These are phyloP conservation scores for Ceratobasidium sp. DNA, from an alignment of 1,284 basidiomycete genomes.

Conservation along the genomic window DNA sequence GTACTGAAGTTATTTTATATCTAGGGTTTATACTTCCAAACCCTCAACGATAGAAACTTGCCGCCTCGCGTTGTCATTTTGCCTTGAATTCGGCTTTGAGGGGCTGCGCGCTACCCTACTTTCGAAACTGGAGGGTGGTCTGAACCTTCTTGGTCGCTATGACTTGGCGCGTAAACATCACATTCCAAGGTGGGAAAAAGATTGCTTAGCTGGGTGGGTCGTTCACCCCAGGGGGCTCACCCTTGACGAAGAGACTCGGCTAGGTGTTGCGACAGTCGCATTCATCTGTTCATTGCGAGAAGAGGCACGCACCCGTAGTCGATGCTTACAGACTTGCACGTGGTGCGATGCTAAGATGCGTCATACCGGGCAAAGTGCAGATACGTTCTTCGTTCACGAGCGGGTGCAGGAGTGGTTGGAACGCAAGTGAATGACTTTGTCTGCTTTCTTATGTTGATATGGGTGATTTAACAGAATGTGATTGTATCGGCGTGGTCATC, in stretches of 20 bases:
- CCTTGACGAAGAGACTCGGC: neutral
- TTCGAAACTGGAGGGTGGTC: neutral
- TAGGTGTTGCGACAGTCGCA: neutral
- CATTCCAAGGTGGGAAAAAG: neutral
- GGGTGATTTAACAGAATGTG: too few relatives aligned
- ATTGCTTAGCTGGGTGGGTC: neutral
- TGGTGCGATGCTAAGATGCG: neutral
- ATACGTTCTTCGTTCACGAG: neutral
- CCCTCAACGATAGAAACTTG: neutral
- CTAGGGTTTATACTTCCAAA: neutral
- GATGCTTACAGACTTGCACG: neutral
- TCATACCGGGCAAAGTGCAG: neutral
- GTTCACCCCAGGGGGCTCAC: neutral
- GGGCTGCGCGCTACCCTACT: neutral
- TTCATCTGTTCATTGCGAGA: slow-evolving; percentile 16
- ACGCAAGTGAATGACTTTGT: neutral
- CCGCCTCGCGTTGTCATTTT: neutral
- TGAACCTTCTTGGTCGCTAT: neutral
- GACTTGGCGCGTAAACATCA: neutral
- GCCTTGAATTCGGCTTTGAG: neutral
- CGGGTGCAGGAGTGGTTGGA: neutral
- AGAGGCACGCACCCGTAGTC: neutral
- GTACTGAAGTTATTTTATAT: neutral
- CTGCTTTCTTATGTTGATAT: too few relatives aligned
- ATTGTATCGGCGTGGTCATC: too few relatives aligned